Conservation (phyloP, 1,284 basidiomycete species). For the Golubevia sp. region DNA sequence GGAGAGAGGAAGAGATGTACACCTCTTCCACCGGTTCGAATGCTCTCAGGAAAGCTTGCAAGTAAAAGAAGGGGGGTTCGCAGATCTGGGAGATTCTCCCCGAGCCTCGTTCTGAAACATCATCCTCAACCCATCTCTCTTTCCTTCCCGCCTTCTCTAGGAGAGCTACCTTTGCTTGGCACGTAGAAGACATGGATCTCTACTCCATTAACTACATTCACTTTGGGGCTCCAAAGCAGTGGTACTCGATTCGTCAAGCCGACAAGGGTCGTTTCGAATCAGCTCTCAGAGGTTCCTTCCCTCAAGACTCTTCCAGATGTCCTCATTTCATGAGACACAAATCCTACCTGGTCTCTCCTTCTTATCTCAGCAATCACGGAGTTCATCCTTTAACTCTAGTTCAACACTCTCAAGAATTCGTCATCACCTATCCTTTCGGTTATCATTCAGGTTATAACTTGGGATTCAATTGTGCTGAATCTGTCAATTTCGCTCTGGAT, state of each 20-base stretch:
- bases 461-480: constrained; percentile 96
- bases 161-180: constrained; percentile 77
- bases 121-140: no score
- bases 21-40: no score
- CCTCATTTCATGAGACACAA: constrained; percentile 96
- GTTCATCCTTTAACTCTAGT: constrained; percentile 68
- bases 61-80: no score
- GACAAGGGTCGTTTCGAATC: constrained; percentile 65
- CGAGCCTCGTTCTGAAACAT: no score
- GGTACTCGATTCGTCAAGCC: constrained; percentile 94
- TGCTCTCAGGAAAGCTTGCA: no score
- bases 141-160: no score
- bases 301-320: constrained; percentile 66
- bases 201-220: constrained; percentile 99
- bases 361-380: constrained; percentile 76
- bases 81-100: no score
- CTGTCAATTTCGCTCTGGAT: constrained; percentile 94
- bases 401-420: constrained; percentile 89
- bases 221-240: constrained; percentile 92
- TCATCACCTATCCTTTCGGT: constrained; percentile 88
- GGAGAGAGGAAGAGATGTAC: no score
- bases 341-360: constrained; percentile 90
- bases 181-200: constrained; percentile 87
- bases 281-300: constrained; percentile 54
- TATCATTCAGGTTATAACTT: constrained; percentile 98